Evolutionary conservation across 768 basidiomycete genomes (phyloP), one percentile per base, ranked within the genome.

Genomic region (Lactarius vividus): DNA sequence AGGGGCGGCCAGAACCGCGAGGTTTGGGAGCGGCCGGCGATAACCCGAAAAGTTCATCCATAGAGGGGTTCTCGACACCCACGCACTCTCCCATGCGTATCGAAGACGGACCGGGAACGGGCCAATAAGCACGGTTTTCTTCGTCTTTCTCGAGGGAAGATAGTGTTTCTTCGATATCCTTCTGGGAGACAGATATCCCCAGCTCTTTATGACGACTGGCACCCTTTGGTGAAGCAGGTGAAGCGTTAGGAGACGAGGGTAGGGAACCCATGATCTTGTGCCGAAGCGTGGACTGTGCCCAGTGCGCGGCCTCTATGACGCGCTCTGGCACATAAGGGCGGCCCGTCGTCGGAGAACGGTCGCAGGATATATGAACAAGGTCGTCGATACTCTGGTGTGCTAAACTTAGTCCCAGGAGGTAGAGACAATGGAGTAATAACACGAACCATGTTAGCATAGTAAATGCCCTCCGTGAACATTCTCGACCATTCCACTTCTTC

Each of bases 391-490:
- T 77, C 94, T 95, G 72, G 6, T 67, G 42, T 49, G 59, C 63
- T 53, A 67, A 44, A 31, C 64, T 72, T 55, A 69, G 49, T 35
- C 44, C 28, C 33, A 40, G 15, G 46, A 49, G 23, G 23, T 52
- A 13, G 26, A 44, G 71, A 6, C 73, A 55, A 18, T 40, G 23
- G n/a, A 33, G 42, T 35, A 44, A 59, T 40, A 8, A 39, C 33
- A 75, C 81, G 57, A 66, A 92, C 93, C 90, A 96, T 91, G 73
- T 95, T 92, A 5, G 83, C 78, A 74, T 96, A 96, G 75, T 94
- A 89, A 7, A 96, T 92, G 11, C 90, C 90, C 29, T 84, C 77
- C 49, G 81, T 76, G 72, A 98, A 96, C 72, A 96, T 80, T 55
- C 75, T 80, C 20, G 77, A 79, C 84, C 90, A 92, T 69, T 88